Evolutionary conservation across 108 stramenopile species (phyloP), one percentile per base, ranked within the genome.

Genomic region (Heterococcus sp.): DNA sequence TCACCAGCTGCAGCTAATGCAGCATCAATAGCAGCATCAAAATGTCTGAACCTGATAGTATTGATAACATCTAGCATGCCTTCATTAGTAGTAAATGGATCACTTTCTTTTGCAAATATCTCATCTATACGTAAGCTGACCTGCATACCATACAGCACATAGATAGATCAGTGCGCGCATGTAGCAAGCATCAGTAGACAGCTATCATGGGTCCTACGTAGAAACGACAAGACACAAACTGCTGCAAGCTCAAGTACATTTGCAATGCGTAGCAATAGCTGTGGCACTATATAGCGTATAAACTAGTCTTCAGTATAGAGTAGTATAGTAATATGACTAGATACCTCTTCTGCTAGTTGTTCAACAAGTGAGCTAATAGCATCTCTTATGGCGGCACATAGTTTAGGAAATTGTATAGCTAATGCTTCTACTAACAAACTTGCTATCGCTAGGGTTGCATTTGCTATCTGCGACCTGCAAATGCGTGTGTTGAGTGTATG

Each of bases 21-120:
- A 8, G 8, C 46, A 39, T 74, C 66, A 0, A 86, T 71, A 1
- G 81, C 85, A 68, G 66, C 38, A 76, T 86, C 85, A 67, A 86
- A 86, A 32, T 76, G 73, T 21, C 77, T 32, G 37, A 84, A 78
- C 65, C 85, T 83, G 64, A 86, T 84, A 35, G 70, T 65, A 78
- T 86, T 86, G 76, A 86, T 79, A 37, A 86, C 72, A 28, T 86
- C 85, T 40, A 86, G 78, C 83, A 86, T 80, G 71, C 77, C 71
- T 70, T 86, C 85, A 35, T 86, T 84, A 0, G 82, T 86, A 2
- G 85, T 86, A 64, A 84, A 86, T 32, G 85, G 85, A 32, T 86
- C 84, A 29, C 58, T 72, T 65, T 86, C 85, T 65, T 84, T 86
- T 40, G 77, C 71, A 65, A 86, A 86, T 27, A 82, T 73, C 46